These are phyloP conservation scores for Fusarium oligoseptatum DNA, from an alignment of 2,329 filamentous ascomycete genomes.

Conservation along the genomic window DNA sequence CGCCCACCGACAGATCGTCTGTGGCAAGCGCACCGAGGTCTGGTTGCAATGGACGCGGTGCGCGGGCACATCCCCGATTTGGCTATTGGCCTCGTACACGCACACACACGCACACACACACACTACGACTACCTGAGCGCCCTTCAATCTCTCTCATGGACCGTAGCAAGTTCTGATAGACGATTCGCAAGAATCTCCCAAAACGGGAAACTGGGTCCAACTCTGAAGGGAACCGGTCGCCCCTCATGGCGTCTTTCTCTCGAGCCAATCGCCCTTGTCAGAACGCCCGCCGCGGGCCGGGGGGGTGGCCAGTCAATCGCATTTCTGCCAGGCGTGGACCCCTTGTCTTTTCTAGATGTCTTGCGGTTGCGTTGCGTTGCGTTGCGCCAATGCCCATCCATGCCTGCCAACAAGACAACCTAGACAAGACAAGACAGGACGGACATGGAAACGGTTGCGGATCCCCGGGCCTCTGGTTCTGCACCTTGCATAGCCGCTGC, in stretches of 20 bases:
- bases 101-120: not conserved
- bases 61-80: slow-evolving; percentile 18
- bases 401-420: not conserved
- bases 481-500: not conserved
- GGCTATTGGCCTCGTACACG: slow-evolving; percentile 1
- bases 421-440: not conserved
- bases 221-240: slow-evolving; percentile 34
- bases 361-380: not conserved
- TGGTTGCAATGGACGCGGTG: slow-evolving; percentile 11
- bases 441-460: not conserved
- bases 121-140: not conserved
- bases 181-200: slow-evolving; percentile 50
- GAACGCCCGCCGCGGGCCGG: slow-evolving; percentile 26
- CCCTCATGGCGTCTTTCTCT: slow-evolving; percentile 37
- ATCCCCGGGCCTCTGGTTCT: not conserved
- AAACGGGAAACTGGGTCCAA: slow-evolving; percentile 46
- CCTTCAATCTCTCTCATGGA: slow-evolving; percentile 24
- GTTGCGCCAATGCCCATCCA: not conserved
- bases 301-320: slow-evolving; percentile 29
- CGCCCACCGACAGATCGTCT: not conserved
- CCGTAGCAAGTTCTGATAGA: slow-evolving; percentile 24
- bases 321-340: slow-evolving; percentile 28
- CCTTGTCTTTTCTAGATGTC: slow-evolving; percentile 16
- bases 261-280: slow-evolving; percentile 42
- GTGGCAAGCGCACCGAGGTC: not conserved